Evolutionary conservation across 257 asterid species (phyloP), one percentile per base, ranked within the genome.

Genomic region (Capsicum rhomboideum): DNA sequence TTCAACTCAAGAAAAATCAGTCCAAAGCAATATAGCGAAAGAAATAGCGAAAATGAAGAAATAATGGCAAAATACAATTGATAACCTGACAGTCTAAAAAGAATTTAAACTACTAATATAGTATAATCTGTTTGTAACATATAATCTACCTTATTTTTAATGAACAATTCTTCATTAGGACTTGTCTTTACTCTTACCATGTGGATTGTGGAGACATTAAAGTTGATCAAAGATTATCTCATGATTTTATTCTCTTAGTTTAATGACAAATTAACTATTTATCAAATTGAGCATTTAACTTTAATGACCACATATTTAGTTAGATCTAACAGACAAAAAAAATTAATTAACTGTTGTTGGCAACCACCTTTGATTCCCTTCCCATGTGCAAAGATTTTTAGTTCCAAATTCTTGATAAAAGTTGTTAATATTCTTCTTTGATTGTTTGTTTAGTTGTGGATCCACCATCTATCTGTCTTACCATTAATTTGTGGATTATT

Each of bases 361-460:
- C 88, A 85, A 78, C 87, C 66, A 80, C 83, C 87, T 28, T 78
- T 84, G 88, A 86, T 91, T 86, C 92, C 87, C 86, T 77, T 69
- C 42, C 83, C 97, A 89, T 93, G 91, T 89, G 93, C 89, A 88
- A 87, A 83, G 88, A 89, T 87, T 88, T 86, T 88, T 86, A 28
- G 83, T 82, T 53, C 55, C 37, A 69, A 49, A 75, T 75, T 50
- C 81, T 75, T 26, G 23, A 75, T 75, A 0, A 26, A 61, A 49
- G 42, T 49, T 16, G 13, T 49, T 49, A 75, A 75, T 46, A 75
- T 49, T 75, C 81, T 75, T 75, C 63, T 49, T 49, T 75, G 81
- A 75, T 44, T 26, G 14, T 50, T 26, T 46, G 23, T 49, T 50
- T 49, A 49, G 81, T 46, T 4, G 61, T 4, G 61, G 61, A 46